A percentile compares a stretch with the other conserved stretches of the same genome.
phyloP scores from a whole-genome alignment of 139 green algal genomes.

The Deuterostichococcus epilithicus region DNA sequence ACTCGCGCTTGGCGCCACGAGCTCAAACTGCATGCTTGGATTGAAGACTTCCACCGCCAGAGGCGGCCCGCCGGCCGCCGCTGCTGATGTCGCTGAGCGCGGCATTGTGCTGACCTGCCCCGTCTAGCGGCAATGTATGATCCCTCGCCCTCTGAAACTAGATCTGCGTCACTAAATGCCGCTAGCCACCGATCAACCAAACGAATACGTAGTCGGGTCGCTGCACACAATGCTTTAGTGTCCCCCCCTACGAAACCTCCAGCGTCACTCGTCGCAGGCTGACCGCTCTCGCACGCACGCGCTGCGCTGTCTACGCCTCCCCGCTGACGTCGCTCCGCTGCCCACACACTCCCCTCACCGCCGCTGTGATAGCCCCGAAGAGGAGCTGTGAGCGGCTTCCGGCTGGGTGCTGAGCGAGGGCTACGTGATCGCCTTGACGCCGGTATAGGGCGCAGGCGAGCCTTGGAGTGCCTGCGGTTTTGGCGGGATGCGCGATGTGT shows the following conservation, averaged over 20 bases:
- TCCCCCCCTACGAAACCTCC: background rate
- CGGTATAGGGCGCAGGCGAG: constrained; percentile 54
- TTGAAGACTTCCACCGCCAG: background rate
- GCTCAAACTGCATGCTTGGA: background rate
- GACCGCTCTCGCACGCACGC: background rate
- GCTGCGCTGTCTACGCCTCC: background rate
- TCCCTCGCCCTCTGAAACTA: too few relatives aligned
- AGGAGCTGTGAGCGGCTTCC: too few relatives aligned
- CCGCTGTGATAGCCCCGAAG: too few relatives aligned
- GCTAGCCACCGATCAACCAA: too few relatives aligned
- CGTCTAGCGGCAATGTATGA: too few relatives aligned
- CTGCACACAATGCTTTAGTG: background rate
- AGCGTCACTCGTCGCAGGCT: background rate
- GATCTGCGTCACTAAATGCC: too few relatives aligned
- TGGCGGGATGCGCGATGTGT: too few relatives aligned
- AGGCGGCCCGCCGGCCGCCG: too few relatives aligned
- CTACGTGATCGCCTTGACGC: constrained; percentile 46
- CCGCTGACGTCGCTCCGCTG: background rate
- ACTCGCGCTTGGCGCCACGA: background rate
- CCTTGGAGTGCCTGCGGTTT: constrained; percentile 37
- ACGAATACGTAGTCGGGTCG: too few relatives aligned
- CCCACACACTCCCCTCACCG: background rate
- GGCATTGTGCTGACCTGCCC: background rate
- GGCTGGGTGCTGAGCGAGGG: constrained; percentile 1
- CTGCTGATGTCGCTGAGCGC: background rate